phyloP scores from a whole-genome alignment of 192 early-diverging fungal genomes.

The Phycomyces nitens region DNA sequence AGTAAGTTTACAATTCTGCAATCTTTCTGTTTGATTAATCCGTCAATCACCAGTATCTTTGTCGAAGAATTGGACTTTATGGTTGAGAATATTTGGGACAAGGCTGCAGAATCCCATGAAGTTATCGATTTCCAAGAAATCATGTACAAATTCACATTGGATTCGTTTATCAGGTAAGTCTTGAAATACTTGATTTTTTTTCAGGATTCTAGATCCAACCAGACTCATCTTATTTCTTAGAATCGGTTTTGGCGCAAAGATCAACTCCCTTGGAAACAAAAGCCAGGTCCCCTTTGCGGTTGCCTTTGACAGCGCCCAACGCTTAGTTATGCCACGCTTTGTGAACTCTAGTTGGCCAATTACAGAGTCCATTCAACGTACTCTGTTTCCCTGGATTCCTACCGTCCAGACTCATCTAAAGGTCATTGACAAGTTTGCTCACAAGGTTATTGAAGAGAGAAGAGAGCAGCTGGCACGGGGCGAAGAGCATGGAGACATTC shows the following conservation, averaged over 20 bases:
- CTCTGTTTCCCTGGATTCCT: slow-evolving; percentile 15
- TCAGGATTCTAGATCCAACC: too few relatives aligned
- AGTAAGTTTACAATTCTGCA: slow-evolving; percentile 12
- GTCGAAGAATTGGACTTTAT: slow-evolving; percentile 34
- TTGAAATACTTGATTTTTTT: too few relatives aligned
- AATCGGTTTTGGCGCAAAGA: slow-evolving; percentile 46
- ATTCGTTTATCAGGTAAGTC: slow-evolving; percentile 46
- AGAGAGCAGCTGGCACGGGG: slow-evolving; percentile 18
- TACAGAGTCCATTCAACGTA: neutral
- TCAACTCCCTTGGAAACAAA: slow-evolving; percentile 36
- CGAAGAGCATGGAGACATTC: slow-evolving; percentile 16
- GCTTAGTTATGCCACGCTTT: slow-evolving; percentile 25
- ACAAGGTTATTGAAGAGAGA: slow-evolving; percentile 25
- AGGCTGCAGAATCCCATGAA: slow-evolving; percentile 27
- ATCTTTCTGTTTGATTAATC: too few relatives aligned
- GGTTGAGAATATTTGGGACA: slow-evolving; percentile 27
- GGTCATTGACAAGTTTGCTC: slow-evolving; percentile 26
- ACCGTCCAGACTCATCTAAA: slow-evolving; percentile 26
- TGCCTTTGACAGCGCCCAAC: slow-evolving; percentile 51
- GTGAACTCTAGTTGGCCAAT: slow-evolving; percentile 21
- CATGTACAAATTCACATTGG: slow-evolving; percentile 49
- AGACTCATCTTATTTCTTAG: neutral
- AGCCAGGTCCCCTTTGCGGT: slow-evolving; percentile 44
- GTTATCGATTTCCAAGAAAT: slow-evolving; percentile 44
- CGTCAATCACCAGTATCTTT: slow-evolving; percentile 24